Base-by-base conservation (phyloP, 2,329 filamentous ascomycete species). In the Aureobasidium uvarum region DNA sequence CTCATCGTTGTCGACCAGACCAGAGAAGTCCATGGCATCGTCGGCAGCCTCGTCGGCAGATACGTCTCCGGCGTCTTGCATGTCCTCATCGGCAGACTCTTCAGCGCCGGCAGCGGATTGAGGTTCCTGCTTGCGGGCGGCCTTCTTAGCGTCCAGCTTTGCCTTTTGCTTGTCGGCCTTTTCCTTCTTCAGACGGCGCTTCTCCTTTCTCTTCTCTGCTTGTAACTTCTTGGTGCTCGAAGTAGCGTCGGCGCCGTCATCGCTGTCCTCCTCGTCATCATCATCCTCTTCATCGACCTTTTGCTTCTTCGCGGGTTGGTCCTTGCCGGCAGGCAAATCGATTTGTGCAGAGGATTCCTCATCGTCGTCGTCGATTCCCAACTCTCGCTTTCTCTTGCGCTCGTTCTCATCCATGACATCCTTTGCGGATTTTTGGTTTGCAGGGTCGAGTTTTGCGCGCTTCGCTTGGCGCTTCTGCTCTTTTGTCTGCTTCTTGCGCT, bases 401-500 rank as follows among this genome's bases (percentile, higher is more conserved):
- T 84, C 85, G 64, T 90, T 92, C 70, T 96, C 93, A 70, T 96
- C 92, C 86, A 96, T 89, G 68, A 97, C 87, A 77, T 98, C 93
- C 76, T 96, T 94, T 67, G 92, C 94, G 69, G 87, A 95, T 81
- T 96, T 95, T 70, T 89, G 88, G 73, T 92, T 92, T 70, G 94
- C 91, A 31, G 95, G 93, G 73, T 98, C 91, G 46, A 98, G 84
- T 80, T 97, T 98, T 67, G 90, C 91, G 74, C 89, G 85, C 79
- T 92, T 92, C 65, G 92, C 90, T 70, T 89, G 88, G 68, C 87
- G 86, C 67, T 91, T 91, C 77, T 96, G 85, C 77, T 92, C 90
- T 76, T 96, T 96, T 59, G 92, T 94, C 80, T 98, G 93, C 81
- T 98, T 98, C 80, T 95, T 96, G 74, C 89, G 89, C 76, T 88